Conservation (phyloP, 1,139 yeast genomes). For the Yamadazyma sp. region DNA sequence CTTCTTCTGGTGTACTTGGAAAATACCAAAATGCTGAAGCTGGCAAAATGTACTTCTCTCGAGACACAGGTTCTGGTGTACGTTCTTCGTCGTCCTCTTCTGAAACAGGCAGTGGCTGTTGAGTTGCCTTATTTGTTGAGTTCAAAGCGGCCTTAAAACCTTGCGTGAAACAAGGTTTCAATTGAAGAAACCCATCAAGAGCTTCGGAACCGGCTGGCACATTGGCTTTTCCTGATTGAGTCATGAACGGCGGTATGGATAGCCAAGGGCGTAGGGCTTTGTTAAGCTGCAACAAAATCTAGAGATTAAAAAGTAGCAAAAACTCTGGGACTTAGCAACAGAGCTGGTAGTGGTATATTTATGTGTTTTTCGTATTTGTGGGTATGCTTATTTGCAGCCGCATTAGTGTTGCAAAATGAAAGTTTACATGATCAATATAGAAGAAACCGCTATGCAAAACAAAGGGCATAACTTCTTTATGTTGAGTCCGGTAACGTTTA, state of each 20-base stretch:
- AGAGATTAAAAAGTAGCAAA: no score
- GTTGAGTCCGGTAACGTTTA: no score
- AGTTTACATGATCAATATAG: neutral
- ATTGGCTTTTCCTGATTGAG: no score
- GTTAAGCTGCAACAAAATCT: no score
- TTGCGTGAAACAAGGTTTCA: no score
- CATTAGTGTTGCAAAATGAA: neutral
- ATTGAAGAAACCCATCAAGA: no score
- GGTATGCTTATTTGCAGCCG: slow-evolving; percentile 1
- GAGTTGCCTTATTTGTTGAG: neutral
- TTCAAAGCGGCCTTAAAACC: no score
- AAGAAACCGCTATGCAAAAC: neutral
- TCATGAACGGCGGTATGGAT: no score
- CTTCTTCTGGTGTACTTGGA: neutral
- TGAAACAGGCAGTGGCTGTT: neutral
- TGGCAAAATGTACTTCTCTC: neutral
- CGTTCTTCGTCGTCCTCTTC: neutral
- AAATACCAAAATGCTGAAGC: neutral
- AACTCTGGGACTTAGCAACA: neutral
- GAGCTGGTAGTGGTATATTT: neutral
- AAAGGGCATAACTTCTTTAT: no score
- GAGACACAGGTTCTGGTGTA: neutral
- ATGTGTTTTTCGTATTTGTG: neutral
- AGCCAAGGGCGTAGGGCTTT: no score
- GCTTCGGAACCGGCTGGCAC: no score